Base-by-base conservation (phyloP, 2,329 filamentous ascomycete genomes). In the Ceratocystis albifundus region DNA sequence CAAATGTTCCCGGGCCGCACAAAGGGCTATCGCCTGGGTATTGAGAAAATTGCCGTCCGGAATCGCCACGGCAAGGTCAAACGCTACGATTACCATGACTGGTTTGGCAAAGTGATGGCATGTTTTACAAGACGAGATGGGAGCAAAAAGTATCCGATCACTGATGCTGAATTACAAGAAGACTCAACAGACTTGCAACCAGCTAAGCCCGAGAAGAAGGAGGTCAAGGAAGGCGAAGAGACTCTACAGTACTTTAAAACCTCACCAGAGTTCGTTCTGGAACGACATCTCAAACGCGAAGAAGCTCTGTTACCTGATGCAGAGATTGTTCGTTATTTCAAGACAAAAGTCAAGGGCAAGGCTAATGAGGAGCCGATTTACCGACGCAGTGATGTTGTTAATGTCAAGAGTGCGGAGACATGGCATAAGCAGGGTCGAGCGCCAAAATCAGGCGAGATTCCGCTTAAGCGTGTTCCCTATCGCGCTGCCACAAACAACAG, bases 341-440 rank as follows among this genome's bases (percentile, higher is more conserved):
- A 80, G 3, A 84, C 85, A 68, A 86, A 85, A 61, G 86, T 84
- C 8, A 96, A 93, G 75, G 88, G 85, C 57, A 88, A 87, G 61
- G 77, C 82, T 2, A 88, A 87, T 57, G 84, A 89, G 67, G 90
- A 96, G 73, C 86, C 89, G 0, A 90, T 97, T 0, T 97, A 85
- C 73, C 81, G 81, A 0, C 86, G 93, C 44, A 82, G 83, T 65
- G 92, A 97, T 70, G 85, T 97, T 0, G 84, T 92, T 1, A 80
- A 83, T 48, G 96, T 95, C 74, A 92, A 96, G 75, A 95, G 90
- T 32, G 88, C 89, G 1, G 94, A 99, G 74, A 96, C 90, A 1
- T 99, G 94, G 94, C 94, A 97, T 74, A 96, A 96, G 74, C 93
- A 96, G 78, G 94, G 94, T 0, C 84, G 93, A 10, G 87, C 86